Conservation (phyloP, 2,329 filamentous ascomycete genomes). For the Coniochaeta pulveracea region DNA sequence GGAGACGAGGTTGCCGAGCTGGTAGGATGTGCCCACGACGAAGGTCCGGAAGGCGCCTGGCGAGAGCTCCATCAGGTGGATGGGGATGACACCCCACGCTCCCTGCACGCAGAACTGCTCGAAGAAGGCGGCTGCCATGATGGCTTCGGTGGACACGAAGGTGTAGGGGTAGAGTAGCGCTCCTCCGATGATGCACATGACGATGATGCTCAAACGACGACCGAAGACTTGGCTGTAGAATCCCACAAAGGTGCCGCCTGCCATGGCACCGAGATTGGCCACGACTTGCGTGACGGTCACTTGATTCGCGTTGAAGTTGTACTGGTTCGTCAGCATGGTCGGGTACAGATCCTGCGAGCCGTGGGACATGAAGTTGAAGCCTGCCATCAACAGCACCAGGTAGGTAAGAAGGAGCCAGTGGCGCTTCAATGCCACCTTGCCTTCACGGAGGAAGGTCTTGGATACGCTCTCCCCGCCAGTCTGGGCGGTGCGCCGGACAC, state of each 20-base stretch:
- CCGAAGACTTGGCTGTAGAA: conserved; percentile 60
- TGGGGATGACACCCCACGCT: conserved; percentile 66
- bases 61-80: conserved; percentile 67
- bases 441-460: conserved; percentile 62
- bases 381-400: conserved; percentile 76
- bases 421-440: conserved; percentile 63
- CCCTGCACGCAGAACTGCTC: conserved; percentile 72
- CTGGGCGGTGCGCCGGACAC: conserved; percentile 33
- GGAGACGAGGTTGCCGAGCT: conserved; percentile 65
- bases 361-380: conserved; percentile 87
- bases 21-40: conserved; percentile 63
- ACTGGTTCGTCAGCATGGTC: conserved; percentile 47
- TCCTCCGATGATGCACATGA: conserved; percentile 53
- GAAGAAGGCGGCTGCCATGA: conserved; percentile 78
- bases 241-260: conserved; percentile 55
- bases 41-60: conserved; percentile 65
- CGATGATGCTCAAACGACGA: conserved; percentile 56
- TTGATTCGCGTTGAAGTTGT: conserved; percentile 35
- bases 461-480: conserved; percentile 34
- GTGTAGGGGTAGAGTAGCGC: conserved; percentile 78
- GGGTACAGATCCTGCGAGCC: conserved; percentile 56
- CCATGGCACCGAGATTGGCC: conserved; percentile 59
- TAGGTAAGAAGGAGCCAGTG: conserved; percentile 77
- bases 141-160: conserved; percentile 46
- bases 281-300: conserved; percentile 64